Conservation (phyloP, 768 basidiomycete species). For the Myochromella boudieri region DNA sequence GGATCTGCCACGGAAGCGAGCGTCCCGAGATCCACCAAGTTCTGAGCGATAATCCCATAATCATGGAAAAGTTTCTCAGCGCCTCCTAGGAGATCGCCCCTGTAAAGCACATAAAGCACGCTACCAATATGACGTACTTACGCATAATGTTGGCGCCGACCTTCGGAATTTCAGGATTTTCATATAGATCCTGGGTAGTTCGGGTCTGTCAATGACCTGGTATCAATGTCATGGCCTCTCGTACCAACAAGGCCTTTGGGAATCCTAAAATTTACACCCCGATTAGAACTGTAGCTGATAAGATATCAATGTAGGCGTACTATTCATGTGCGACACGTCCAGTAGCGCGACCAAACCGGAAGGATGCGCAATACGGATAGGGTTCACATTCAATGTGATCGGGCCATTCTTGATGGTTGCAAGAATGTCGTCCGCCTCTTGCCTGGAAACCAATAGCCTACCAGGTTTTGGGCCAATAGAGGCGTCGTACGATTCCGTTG, state of each 20-base stretch:
- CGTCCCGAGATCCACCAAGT: slow-evolving; percentile 34
- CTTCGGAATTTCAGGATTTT: slow-evolving; percentile 28
- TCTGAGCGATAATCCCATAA: slow-evolving; percentile 34
- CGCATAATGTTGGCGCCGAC: slow-evolving; percentile 34
- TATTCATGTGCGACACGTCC: slow-evolving; percentile 27
- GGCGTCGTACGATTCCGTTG: too few relatives aligned
- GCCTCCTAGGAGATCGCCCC: slow-evolving; percentile 25
- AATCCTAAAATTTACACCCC: slow-evolving; percentile 23
- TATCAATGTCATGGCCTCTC: neutral
- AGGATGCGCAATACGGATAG: slow-evolving; percentile 31
- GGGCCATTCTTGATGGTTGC: slow-evolving; percentile 25
- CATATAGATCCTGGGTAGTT: slow-evolving; percentile 25
- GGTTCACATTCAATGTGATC: slow-evolving; percentile 33
- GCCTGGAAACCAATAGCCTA: too few relatives aligned
- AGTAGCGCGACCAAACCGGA: slow-evolving; percentile 30
- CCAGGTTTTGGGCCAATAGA: too few relatives aligned
- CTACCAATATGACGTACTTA: slow-evolving; percentile 8
- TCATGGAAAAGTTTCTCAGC: slow-evolving; percentile 37
- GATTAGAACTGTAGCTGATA: neutral
- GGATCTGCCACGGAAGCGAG: slow-evolving; percentile 31
- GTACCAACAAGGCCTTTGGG: slow-evolving; percentile 25
- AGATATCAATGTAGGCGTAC: slow-evolving; percentile 17
- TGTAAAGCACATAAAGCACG: too few relatives aligned
- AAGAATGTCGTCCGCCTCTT: slow-evolving; percentile 32
- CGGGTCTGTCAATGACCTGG: neutral